Conservation (phyloP, 768 basidiomycete species). For the Amanita pseudoporphyria region DNA sequence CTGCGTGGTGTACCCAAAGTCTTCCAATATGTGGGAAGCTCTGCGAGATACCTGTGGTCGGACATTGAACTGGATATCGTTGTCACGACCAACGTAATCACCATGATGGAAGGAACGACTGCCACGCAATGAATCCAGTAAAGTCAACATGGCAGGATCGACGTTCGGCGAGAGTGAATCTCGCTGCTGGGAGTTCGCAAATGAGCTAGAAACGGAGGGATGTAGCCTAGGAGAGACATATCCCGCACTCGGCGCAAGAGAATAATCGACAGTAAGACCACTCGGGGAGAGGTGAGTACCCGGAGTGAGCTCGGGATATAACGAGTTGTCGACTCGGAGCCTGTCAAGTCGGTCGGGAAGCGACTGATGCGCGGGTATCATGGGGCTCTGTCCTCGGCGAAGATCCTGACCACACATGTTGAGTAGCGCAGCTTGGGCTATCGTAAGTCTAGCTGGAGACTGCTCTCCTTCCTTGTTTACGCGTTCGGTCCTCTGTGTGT, state of each 20-base stretch:
- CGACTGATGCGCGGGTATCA: slow-evolving; percentile 14
- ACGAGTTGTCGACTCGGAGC: slow-evolving; percentile 2
- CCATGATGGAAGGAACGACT: slow-evolving; percentile 14
- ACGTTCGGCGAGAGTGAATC: slow-evolving; percentile 10
- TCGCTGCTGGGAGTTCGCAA: neutral
- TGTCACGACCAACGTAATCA: slow-evolving; percentile 9
- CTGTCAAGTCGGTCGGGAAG: slow-evolving; percentile 5
- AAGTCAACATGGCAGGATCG: slow-evolving; percentile 28
- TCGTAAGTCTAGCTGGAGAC: slow-evolving; percentile 57
- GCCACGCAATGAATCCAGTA: slow-evolving; percentile 25
- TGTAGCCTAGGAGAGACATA: slow-evolving; percentile 7
- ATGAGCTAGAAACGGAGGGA: neutral
- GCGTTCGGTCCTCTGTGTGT: slow-evolving; percentile 51
- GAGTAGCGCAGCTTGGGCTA: slow-evolving; percentile 69
- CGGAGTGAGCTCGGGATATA: slow-evolving; percentile 17
- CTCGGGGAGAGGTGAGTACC: slow-evolving; percentile 15
- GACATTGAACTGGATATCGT: slow-evolving; percentile 8
- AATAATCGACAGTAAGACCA: slow-evolving; percentile 30
- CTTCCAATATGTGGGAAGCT: slow-evolving; percentile 1
- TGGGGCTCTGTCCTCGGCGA: slow-evolving; percentile 17
- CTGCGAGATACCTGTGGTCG: slow-evolving; percentile 8
- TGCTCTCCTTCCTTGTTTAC: slow-evolving; percentile 48
- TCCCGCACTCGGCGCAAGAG: slow-evolving; percentile 21
- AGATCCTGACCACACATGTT: slow-evolving; percentile 65
- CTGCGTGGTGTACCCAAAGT: slow-evolving; percentile 2